phyloP scores from a whole-genome alignment of 768 basidiomycete species.

The Agaricus subrufescens region DNA sequence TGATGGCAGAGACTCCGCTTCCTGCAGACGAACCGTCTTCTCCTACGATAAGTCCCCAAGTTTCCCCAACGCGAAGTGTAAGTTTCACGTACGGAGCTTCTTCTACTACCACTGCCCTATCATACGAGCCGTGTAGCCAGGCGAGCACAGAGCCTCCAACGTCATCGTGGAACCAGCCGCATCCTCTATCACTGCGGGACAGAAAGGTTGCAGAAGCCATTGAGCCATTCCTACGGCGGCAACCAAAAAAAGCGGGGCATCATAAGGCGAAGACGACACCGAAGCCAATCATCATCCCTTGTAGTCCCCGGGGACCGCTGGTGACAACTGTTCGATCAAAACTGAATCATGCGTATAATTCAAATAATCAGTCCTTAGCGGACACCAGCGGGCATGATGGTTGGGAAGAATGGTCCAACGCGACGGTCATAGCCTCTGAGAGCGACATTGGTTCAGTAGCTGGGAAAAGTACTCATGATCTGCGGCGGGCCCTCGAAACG shows the following conservation, averaged over 20 bases:
- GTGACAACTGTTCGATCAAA: conserved; percentile 7
- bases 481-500: conserved; percentile 5
- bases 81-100: conserved; percentile 23
- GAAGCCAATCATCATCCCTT: neutral
- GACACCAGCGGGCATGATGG: neutral
- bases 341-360: neutral
- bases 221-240: conserved; percentile 1
- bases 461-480: neutral
- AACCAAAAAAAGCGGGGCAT: neutral
- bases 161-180: conserved; percentile 1
- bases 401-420: neutral
- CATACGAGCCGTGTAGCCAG: neutral
- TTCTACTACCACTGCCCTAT: conserved; percentile 4
- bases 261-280: conserved; percentile 2
- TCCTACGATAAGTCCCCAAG: conserved; percentile 4
- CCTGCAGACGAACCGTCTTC: conserved; percentile 13
- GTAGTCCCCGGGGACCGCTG: neutral
- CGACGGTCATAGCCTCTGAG: neutral
- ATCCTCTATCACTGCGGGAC: conserved; percentile 5
- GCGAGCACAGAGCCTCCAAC: conserved; percentile 10
- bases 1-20: conserved; percentile 23
- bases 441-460: neutral
- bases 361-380: neutral
- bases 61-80: conserved; percentile 23
- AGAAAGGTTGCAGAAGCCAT: conserved; percentile 2